Evolutionary conservation across 345 rosid species (phyloP), one percentile per base, ranked within the genome.

Genomic region (Schrenkiella parvula): DNA sequence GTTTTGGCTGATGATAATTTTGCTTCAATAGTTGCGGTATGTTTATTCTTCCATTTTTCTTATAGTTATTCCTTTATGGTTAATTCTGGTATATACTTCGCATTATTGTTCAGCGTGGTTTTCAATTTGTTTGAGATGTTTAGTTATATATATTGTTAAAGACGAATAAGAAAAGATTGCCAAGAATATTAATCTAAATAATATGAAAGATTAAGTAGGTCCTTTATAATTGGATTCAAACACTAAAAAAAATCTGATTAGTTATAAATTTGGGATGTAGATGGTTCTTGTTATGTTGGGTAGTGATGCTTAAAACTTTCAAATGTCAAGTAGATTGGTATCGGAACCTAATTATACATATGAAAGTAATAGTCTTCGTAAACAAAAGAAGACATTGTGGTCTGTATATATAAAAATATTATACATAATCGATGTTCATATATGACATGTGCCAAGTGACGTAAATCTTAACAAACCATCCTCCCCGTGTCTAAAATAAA

Each of bases 1-100:
- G 98, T 95, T 82, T 83, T 95, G 87, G 99, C 96, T n/a, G 99
- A 95, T 72, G 99, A 95, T 75, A 95, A 95, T 79, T 95, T 95
- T 77, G 96, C 99, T 75, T 87, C 99, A 22, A 89, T 95, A 64
- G 96, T 95, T 60, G 98, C 93, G 87, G 98, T 95, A 86, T 44
- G 80, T 37, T 67, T 55, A n/a, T 37, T 63, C 72, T 63, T 57
- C 31, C 64, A 44, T 64, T 70, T 15, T 61, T 73, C 25, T 37
- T 23, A 71, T 68, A 11, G 48, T 61, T 32, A 41, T 70, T 56
- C 26, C 48, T 42, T 13, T 1, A 38, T 68, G 31, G 58, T 59
- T 75, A 66, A 67, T 75, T 57, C 48, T 61, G 34, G 56, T 32
- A 46, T 28, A 55, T 42, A 25, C 52, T 37, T 61, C 13, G 1